phyloP scores from a whole-genome alignment of 1,284 basidiomycete species.

The Agaricales sp. region DNA sequence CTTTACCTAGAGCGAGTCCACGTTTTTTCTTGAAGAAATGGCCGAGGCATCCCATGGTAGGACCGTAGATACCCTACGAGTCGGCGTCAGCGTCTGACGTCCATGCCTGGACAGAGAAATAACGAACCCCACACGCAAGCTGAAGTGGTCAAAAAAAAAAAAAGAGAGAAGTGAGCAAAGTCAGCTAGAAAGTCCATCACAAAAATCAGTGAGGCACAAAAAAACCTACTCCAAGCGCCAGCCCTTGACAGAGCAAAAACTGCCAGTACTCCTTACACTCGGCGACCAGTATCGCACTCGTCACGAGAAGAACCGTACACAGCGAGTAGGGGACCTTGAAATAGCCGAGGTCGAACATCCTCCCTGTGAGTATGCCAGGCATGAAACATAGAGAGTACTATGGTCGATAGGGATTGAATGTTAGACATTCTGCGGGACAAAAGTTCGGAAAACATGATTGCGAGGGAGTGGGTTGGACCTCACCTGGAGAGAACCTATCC shows the following conservation, averaged over 20 bases:
- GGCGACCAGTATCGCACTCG: slow-evolving; percentile 35
- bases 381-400: slow-evolving; percentile 42
- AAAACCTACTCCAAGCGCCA: slow-evolving; percentile 27
- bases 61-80: slow-evolving; percentile 6
- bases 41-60: slow-evolving; percentile 20
- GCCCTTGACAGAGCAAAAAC: slow-evolving; percentile 35
- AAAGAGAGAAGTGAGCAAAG: slow-evolving; percentile 11
- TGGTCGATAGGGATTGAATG: no score
- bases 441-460: slow-evolving; percentile 10
- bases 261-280: slow-evolving; percentile 42
- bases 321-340: slow-evolving; percentile 28
- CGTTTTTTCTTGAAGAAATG: slow-evolving; percentile 23
- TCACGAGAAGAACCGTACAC: slow-evolving; percentile 29
- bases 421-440: slow-evolving; percentile 42
- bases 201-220: not conserved
- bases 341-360: slow-evolving; percentile 43
- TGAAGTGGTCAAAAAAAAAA: no score
- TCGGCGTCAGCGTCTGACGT: no score
- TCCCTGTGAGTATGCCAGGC: slow-evolving; percentile 36
- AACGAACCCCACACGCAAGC: slow-evolving; percentile 10
- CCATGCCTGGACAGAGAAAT: no score
- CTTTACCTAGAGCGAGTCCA: slow-evolving; percentile 11
- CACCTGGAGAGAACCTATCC: slow-evolving; percentile 68
- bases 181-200: not conserved
- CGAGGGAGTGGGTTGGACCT: slow-evolving; percentile 5